phyloP scores from a whole-genome alignment of 2,329 filamentous ascomycete species.

The Ceratocystis ficicola region DNA sequence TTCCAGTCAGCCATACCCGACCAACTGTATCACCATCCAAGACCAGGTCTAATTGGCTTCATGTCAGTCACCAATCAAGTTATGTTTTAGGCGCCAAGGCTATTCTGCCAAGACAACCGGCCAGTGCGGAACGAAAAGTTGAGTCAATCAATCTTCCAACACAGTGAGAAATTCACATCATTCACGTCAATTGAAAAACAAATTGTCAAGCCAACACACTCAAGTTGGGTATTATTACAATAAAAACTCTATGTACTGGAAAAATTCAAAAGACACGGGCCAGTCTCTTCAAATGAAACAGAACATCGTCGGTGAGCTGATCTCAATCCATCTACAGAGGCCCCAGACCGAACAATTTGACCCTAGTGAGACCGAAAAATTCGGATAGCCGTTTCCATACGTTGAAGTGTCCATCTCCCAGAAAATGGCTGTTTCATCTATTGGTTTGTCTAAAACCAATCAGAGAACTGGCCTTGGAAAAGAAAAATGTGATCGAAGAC shows the following conservation, averaged over 20 bases:
- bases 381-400: neutral
- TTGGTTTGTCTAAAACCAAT: neutral
- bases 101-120: no score
- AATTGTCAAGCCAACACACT: slow-evolving; percentile 21
- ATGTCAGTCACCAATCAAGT: no score
- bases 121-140: neutral
- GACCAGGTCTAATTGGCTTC: no score
- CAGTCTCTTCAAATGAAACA: neutral
- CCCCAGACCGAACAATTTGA: neutral
- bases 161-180: neutral
- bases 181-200: slow-evolving; percentile 2
- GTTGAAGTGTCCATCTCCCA: neutral
- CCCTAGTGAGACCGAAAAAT: neutral
- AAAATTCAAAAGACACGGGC: slow-evolving; percentile 14
- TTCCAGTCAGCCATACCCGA: no score
- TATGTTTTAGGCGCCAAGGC: no score
- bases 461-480: neutral
- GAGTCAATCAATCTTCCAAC: neutral
- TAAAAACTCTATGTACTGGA: slow-evolving; percentile 22
- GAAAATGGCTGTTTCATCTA: neutral
- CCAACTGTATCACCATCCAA: no score
- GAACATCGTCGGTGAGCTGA: neutral
- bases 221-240: slow-evolving; percentile 23
- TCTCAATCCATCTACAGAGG: neutral
- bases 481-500: neutral